A percentile compares a stretch with the other conserved stretches of the same genome.
Evolutionary conservation across 768 basidiomycete species (phyloP).

Genomic region (Amanita inopinata): DNA sequence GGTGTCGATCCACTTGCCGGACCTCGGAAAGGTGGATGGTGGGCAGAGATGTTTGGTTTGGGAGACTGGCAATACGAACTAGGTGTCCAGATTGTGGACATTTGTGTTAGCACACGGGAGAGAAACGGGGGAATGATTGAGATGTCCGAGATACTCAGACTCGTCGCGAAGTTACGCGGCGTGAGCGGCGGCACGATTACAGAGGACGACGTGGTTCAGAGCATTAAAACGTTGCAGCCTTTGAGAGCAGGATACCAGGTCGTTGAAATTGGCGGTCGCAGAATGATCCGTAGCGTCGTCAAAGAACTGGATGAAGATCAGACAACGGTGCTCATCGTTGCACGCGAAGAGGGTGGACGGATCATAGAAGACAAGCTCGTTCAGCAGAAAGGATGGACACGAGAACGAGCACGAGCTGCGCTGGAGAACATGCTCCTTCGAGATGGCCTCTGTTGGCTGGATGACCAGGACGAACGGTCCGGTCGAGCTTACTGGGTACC

Average conservation of each 20-base stretch:
- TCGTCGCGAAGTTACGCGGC: slow-evolving; percentile 70
- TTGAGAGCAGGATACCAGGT: slow-evolving; percentile 90
- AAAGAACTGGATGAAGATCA: slow-evolving; percentile 89
- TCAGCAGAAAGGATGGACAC: slow-evolving; percentile 60
- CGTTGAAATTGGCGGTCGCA: slow-evolving; percentile 59
- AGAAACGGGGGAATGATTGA: slow-evolving; percentile 90
- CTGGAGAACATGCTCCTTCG: slow-evolving; percentile 85
- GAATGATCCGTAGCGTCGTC: slow-evolving; percentile 84
- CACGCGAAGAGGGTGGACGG: slow-evolving; percentile 57
- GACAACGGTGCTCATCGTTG: slow-evolving; percentile 68
- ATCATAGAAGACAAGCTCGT: slow-evolving; percentile 59
- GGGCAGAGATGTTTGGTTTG: slow-evolving; percentile 80
- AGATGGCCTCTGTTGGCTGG: slow-evolving; percentile 93
- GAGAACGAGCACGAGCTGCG: slow-evolving; percentile 65
- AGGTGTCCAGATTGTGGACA: slow-evolving; percentile 90
- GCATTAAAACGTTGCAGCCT: slow-evolving; percentile 81
- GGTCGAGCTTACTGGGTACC: slow-evolving; percentile 81
- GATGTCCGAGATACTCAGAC: slow-evolving; percentile 72
- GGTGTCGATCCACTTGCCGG: slow-evolving; percentile 93
- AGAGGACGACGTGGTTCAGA: slow-evolving; percentile 74
- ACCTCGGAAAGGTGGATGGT: slow-evolving; percentile 79
- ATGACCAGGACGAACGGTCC: slow-evolving; percentile 68
- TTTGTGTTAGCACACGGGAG: slow-evolving; percentile 81
- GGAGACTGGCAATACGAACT: slow-evolving; percentile 96
- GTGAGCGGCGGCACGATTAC: slow-evolving; percentile 62